Base-by-base conservation (phyloP, 2,329 filamentous ascomycete genomes). In the Fusarium pininemorale region DNA sequence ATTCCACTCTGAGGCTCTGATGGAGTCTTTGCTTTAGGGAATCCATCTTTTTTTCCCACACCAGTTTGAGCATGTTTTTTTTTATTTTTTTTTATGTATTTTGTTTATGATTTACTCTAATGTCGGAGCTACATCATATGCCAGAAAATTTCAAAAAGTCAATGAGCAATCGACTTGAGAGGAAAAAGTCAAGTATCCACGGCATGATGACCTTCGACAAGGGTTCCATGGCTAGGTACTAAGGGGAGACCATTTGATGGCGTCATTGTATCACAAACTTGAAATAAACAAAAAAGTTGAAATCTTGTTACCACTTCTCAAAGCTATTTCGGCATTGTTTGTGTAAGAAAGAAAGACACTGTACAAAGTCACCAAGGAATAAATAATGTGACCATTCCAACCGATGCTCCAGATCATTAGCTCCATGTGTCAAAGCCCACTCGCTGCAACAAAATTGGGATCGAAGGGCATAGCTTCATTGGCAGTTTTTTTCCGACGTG, bases 401-500 rank as follows among this genome's bases (percentile, higher is more conserved):
- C 26, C 47, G 32, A 59, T 61, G 26, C 41, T 37, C 30, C 45
- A 30, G n/a, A 38, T 20, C 56, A 69, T 72, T 64, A 55, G 64
- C 41, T 57, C 72, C 68, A 56, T 58, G 53, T 74, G 63, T 56
- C 51, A 54, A 65, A 62, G 48, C 55, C 59, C 53, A 32, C 63
- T 56, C 28, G 53, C 20, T 53, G 26, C 14, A 28, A 42, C 62
- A 58, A 67, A 69, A 61, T 73, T 74, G 63, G 72, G 64, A 70
- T 57, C 58, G 28, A 26, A 70, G 28, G 61, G 14, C 47, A 71
- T 59, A 35, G 39, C 59, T 54, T 60, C 66, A 78, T 78, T 78
- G 76, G 76, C 60, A 57, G 69, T 72, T 63, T 77, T 74, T 63
- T 66, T 28, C 76, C 75, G 75, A 68, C 16, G 18, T 58, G 50